Conservation (phyloP, 2,329 filamentous ascomycete species). For the Camillea tinctor region DNA sequence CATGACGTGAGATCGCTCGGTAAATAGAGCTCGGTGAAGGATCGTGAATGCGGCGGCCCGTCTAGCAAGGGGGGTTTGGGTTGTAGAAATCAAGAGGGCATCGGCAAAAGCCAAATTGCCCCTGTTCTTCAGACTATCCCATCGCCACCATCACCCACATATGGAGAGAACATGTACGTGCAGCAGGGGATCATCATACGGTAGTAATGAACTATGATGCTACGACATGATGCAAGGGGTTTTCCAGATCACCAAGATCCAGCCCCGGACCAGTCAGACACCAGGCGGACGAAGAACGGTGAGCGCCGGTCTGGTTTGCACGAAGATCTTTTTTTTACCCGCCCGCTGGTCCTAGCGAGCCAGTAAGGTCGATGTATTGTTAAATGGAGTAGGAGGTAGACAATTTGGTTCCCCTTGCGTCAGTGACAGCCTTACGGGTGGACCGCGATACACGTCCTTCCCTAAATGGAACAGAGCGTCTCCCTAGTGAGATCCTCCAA, state of each 20-base stretch:
- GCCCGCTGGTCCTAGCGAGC: not conserved
- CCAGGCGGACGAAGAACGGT: slow-evolving; percentile 16
- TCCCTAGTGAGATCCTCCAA: not conserved
- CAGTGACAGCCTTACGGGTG: slow-evolving; percentile 17
- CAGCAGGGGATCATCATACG: slow-evolving; percentile 17
- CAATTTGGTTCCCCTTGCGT: slow-evolving; percentile 9
- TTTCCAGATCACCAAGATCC: slow-evolving; percentile 16
- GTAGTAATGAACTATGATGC: slow-evolving; percentile 2
- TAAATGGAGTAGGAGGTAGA: not conserved
- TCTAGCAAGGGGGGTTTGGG: slow-evolving; percentile 2
- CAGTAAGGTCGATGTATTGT: not conserved
- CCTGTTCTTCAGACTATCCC: slow-evolving; percentile 8
- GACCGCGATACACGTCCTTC: slow-evolving; percentile 1
- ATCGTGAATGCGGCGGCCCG: slow-evolving; percentile 10
- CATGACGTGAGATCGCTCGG: slow-evolving; percentile 25
- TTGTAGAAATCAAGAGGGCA: not conserved
- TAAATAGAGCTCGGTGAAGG: slow-evolving; percentile 13
- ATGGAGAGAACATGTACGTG: slow-evolving; percentile 4
- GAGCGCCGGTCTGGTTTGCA: not conserved
- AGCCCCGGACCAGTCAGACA: slow-evolving; percentile 20
- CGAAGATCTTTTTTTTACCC: not conserved
- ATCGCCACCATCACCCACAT: not conserved
- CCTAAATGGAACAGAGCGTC: not conserved
- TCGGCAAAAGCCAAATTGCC: slow-evolving; percentile 10
- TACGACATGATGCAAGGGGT: slow-evolving; percentile 12